Conservation (phyloP, 2,329 filamentous ascomycete genomes). For the Neonectria faginata region DNA sequence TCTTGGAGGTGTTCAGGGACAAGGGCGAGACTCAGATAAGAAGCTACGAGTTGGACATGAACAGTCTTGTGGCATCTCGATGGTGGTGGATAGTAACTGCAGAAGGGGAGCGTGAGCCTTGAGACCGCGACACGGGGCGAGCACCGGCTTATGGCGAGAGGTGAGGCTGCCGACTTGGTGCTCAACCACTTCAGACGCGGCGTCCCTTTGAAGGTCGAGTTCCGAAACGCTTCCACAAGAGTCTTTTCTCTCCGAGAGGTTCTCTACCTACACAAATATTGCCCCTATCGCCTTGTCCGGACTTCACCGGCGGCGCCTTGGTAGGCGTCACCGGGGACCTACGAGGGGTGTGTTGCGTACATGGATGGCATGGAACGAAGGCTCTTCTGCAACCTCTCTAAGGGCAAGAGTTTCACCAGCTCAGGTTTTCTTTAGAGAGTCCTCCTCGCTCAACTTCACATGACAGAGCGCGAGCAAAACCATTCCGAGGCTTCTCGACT, state of each 20-base stretch:
- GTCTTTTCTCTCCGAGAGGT: not conserved
- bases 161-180: not conserved
- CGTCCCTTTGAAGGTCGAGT: conserved; percentile 10
- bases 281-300: not conserved
- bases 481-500: not conserved
- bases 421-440: not conserved
- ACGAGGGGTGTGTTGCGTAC: not conserved
- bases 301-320: not conserved
- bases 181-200: not conserved
- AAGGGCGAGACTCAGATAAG: conserved; percentile 25
- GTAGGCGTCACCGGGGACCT: conserved; percentile 3
- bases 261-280: not conserved
- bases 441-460: not conserved
- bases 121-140: conserved; percentile 29
- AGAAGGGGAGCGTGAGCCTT: conserved; percentile 33
- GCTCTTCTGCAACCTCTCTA: not conserved
- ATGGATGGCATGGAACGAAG: not conserved
- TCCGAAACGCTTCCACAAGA: conserved; percentile 5
- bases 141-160: conserved; percentile 28
- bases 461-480: not conserved
- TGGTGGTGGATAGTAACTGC: not conserved
- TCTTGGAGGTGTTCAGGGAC: conserved; percentile 9
- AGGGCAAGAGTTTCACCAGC: not conserved
- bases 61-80: conserved; percentile 22
- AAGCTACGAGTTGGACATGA: conserved; percentile 19